Base-by-base conservation (phyloP, 169 alveolate genomes). In the Plasmodium yoelii region DNA sequence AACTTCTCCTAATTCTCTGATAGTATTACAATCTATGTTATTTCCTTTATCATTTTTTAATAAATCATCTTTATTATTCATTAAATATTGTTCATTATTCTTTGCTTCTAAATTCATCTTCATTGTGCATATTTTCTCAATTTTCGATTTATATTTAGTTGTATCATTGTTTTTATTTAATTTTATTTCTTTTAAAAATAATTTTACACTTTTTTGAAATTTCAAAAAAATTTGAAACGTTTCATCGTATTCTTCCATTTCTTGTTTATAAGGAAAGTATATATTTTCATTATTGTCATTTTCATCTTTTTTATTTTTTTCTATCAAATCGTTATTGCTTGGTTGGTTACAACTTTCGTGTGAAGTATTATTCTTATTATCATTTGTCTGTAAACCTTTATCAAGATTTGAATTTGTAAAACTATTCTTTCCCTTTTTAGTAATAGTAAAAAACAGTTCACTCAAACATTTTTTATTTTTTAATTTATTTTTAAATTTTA, bases 171-270 rank as follows among this genome's bases (percentile, higher is more conserved):
- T 56, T 8, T 86, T 59, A 47, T 42, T 26, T 47, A 59, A 44
- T 73, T 69, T 47, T 46, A 86, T 70, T 57, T 47, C 64, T 53
- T 60, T 22, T 86, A 86, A 70, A 42, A 86, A 86, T 34, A 34
- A 2, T 57, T 86, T 63, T 68, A 86, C n/a, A 34, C 56, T 70
- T 86, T 86, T 26, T 59, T 69, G 64, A 71, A 86, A 86, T 55
- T 60, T 69, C 71, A 10, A 22, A 86, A 86, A 70, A 10, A 1
- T 68, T 6, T 15, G 22, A 59, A 70, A 86, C 5, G 69, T 47
- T 44, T 5, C 28, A 57, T 70, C 44, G 19, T 28, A 64, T n/a
- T 51, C 19, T 49, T 86, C 15, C n/a, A 34, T 18, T 34, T 53
- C 74, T n/a, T 64, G 47, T 61, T 65, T 15, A 42, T 53, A 67